Evolutionary conservation across 768 basidiomycete species (phyloP).

Genomic region (Boletus pseudo-olivaceus): DNA sequence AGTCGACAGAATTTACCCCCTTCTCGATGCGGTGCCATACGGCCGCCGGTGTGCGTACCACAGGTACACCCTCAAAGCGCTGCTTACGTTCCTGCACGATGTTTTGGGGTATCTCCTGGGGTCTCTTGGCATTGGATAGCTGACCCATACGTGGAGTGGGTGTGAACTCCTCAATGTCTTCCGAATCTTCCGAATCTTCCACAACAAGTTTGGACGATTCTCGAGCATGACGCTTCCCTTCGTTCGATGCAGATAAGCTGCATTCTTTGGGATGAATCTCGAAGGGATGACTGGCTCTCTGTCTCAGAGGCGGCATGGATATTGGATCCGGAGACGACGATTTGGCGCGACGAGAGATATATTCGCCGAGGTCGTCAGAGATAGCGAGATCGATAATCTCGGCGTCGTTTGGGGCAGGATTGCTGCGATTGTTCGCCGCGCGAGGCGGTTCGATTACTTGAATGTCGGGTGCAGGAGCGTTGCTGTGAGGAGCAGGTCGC

Average conservation of each 20-base stretch:
- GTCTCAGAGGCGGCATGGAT: background rate
- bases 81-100: constrained; percentile 11
- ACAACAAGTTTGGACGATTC: constrained; percentile 11
- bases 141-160: background rate
- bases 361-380: constrained; percentile 24
- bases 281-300: constrained; percentile 15
- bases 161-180: constrained; percentile 19
- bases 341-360: constrained; percentile 8
- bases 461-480: constrained; percentile 20
- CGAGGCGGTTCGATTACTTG: constrained; percentile 14
- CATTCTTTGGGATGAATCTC: constrained; percentile 16
- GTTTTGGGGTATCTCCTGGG: constrained; percentile 15
- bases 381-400: constrained; percentile 21
- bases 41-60: constrained; percentile 6
- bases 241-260: constrained; percentile 1
- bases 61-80: constrained; percentile 7
- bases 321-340: constrained; percentile 28
- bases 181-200: constrained; percentile 24
- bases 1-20: constrained; percentile 4
- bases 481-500: background rate
- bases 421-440: background rate
- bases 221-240: constrained; percentile 24
- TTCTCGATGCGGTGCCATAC: background rate
- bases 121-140: background rate
- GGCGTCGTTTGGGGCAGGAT: constrained; percentile 8